Evolutionary conservation across 2,329 filamentous ascomycete genomes (phyloP).

Genomic region (Pseudocercospora vitis): DNA sequence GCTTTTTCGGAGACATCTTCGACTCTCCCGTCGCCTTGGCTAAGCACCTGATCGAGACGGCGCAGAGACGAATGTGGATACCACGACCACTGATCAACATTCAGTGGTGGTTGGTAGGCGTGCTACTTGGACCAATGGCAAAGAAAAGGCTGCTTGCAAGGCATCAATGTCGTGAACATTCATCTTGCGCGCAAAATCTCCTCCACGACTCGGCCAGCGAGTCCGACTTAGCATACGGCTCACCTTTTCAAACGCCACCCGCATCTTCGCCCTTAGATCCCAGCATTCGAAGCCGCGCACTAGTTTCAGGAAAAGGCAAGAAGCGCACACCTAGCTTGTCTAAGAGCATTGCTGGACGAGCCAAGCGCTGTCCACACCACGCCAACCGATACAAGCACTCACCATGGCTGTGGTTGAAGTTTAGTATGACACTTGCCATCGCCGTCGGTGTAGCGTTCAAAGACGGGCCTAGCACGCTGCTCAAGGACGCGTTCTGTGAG

Average conservation of each 20-base stretch:
- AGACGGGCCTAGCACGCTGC: conserved; percentile 46
- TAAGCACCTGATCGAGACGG: conserved; percentile 33
- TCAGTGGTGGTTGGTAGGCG: conserved; percentile 40
- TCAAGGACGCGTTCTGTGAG: conserved; percentile 29
- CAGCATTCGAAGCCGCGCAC: conserved; percentile 10
- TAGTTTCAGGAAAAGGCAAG: conserved; percentile 30
- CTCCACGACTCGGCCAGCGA: conserved; percentile 12
- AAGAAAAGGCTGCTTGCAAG: conserved; percentile 33
- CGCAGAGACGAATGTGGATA: conserved; percentile 31
- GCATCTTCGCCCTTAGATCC: conserved; percentile 14
- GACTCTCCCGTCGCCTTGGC: conserved; percentile 35
- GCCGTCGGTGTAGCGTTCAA: conserved; percentile 51
- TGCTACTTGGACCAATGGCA: conserved; percentile 39
- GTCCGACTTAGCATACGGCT: conserved; percentile 29
- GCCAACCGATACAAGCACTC: conserved; percentile 30
- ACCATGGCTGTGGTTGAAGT: conserved; percentile 49
- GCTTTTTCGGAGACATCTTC: conserved; percentile 33
- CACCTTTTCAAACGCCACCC: conserved; percentile 26
- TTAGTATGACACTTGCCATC: conserved; percentile 49
- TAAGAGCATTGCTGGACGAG: conserved; percentile 13
- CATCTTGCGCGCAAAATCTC: conserved; percentile 8
- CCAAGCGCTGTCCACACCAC: conserved; percentile 20
- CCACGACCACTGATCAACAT: conserved; percentile 33
- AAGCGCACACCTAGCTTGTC: conserved; percentile 24
- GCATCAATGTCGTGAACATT: conserved; percentile 1